These are phyloP conservation scores for Dothistroma pini DNA, from an alignment of 2,329 filamentous ascomycete species.

Conservation along the genomic window DNA sequence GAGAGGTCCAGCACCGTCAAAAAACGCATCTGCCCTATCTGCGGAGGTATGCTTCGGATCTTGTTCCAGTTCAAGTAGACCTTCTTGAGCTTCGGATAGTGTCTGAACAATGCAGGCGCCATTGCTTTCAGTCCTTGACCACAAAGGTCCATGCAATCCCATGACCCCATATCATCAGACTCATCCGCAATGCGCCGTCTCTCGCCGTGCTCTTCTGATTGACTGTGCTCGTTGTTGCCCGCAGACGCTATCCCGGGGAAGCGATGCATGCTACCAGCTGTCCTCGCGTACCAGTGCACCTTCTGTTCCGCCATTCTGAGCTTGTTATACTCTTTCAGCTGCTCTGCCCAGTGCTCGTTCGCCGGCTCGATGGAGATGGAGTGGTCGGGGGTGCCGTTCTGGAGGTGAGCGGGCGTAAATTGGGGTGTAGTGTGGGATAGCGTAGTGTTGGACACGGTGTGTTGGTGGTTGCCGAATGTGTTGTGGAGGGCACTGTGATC, in stretches of 20 bases:
- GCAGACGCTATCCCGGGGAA: conserved; percentile 24
- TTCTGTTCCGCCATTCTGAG: conserved; percentile 30
- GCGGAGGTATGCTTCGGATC: conserved; percentile 70
- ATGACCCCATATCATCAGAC: conserved; percentile 62
- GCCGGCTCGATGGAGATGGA: conserved; percentile 51
- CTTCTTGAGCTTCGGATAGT: conserved; percentile 83
- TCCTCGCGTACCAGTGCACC: conserved; percentile 72
- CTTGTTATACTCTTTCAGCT: conserved; percentile 56
- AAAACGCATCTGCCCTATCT: conserved; percentile 77
- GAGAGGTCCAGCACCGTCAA: conserved; percentile 83
- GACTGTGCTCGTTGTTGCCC: conserved; percentile 46
- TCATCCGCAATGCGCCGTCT: conserved; percentile 57
- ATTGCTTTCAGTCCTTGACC: conserved; percentile 91
- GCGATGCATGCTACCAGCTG: conserved; percentile 39
- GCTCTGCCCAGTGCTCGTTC: conserved; percentile 79
- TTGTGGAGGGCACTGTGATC: conserved; percentile 51
- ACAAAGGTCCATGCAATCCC: conserved; percentile 90
- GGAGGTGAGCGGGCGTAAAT: conserved; percentile 56
- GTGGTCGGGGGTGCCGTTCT: conserved; percentile 59
- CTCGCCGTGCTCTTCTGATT: conserved; percentile 55
- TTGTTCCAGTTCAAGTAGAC: conserved; percentile 94
- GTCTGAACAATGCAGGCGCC: conserved; percentile 70
- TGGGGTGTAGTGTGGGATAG: conserved; percentile 63
- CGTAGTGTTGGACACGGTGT: conserved; percentile 58
- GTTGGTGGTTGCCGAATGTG: conserved; percentile 58